Evolutionary conservation across 2,329 filamentous ascomycete genomes (phyloP).

Genomic region (Penicillium corylophilum): DNA sequence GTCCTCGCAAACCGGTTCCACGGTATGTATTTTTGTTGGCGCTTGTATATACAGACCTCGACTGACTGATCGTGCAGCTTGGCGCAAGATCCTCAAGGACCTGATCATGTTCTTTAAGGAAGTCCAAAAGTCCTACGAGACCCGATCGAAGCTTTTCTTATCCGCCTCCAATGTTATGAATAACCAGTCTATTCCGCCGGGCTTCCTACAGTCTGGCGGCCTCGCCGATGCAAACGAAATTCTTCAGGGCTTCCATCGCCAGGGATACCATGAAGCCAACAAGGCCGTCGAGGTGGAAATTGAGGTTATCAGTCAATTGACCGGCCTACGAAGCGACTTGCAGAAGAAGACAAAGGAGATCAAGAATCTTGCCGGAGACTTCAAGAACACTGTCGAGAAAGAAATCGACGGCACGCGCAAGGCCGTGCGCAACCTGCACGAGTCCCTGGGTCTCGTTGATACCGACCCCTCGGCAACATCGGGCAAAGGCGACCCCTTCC

Average conservation of each 20-base stretch:
- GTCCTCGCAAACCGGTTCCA: slow-evolving; percentile 84
- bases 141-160: slow-evolving; percentile 74
- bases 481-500: slow-evolving; percentile 88
- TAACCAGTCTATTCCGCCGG: slow-evolving; percentile 70
- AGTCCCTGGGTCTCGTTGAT: slow-evolving; percentile 76
- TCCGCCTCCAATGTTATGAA: slow-evolving; percentile 83
- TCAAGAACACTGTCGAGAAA: slow-evolving; percentile 94
- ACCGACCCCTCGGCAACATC: slow-evolving; percentile 71
- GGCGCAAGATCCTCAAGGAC: slow-evolving; percentile 93
- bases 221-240: slow-evolving; percentile 83
- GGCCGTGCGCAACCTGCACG: slow-evolving; percentile 76
- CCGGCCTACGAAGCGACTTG: slow-evolving; percentile 80
- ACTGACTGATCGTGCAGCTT: slow-evolving; percentile 57
- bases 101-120: slow-evolving; percentile 92
- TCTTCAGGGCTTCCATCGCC: slow-evolving; percentile 78
- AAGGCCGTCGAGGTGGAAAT: slow-evolving; percentile 89
- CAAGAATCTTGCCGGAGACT: slow-evolving; percentile 87
- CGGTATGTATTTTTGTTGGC: slow-evolving; percentile 53
- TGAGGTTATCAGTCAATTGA: slow-evolving; percentile 85
- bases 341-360: slow-evolving; percentile 99
- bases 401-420: slow-evolving; percentile 84
- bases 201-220: slow-evolving; percentile 78
- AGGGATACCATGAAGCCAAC: slow-evolving; percentile 73
- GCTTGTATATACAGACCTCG: background rate
- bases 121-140: slow-evolving; percentile 84